Percentiles rank a stretch among this genome's conserved stretches.
phyloP scores from a whole-genome alignment of 2,329 filamentous ascomycete genomes.

The Pseudocercospora fuligena region DNA sequence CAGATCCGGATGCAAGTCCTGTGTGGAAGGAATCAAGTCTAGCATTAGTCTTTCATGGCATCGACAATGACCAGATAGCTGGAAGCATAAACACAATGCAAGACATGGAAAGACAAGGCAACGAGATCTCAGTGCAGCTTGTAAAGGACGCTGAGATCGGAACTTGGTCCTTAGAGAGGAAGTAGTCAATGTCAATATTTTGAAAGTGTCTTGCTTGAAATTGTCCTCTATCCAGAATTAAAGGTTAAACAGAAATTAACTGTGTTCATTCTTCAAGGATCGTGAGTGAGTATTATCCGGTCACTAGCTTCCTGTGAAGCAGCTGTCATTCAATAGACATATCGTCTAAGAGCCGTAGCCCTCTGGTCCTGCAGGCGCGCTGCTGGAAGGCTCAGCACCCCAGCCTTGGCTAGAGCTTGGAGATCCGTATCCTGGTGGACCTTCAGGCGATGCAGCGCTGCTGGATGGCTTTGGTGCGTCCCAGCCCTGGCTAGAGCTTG shows the following conservation, averaged over 20 bases:
- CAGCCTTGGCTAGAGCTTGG: background rate
- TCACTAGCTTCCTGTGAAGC: background rate
- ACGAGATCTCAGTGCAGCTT: background rate
- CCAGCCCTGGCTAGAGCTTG: background rate
- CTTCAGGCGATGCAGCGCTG: background rate
- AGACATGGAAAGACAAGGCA: background rate
- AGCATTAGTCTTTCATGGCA: background rate
- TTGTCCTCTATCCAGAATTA: background rate
- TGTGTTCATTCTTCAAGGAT: background rate
- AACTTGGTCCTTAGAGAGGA: background rate
- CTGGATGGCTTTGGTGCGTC: background rate
- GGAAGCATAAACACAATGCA: background rate
- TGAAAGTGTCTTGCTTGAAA: background rate
- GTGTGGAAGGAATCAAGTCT: background rate
- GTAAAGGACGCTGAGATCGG: background rate
- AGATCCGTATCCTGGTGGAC: background rate
- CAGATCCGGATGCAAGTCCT: background rate
- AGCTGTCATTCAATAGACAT: background rate
- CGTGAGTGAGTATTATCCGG: slow-evolving; percentile 1
- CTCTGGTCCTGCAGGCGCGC: background rate
- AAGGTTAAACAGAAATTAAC: background rate
- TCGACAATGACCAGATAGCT: background rate
- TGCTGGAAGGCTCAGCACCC: background rate
- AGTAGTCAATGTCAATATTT: background rate
- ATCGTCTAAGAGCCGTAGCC: background rate